These are phyloP conservation scores for Cyphellophora attinorum DNA, from an alignment of 2,329 filamentous ascomycete species.

Conservation along the genomic window DNA sequence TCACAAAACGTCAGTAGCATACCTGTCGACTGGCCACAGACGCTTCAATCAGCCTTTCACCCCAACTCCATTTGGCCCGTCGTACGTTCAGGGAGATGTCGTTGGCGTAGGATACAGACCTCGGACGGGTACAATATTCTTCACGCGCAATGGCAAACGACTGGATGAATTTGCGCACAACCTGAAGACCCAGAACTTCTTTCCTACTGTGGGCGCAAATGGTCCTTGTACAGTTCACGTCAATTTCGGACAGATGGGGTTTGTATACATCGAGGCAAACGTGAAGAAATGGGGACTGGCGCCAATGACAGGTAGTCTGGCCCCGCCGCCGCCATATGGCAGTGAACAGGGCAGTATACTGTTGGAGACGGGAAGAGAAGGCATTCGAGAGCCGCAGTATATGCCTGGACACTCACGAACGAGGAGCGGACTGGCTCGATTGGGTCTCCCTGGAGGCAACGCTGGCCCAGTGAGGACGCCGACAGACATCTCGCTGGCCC, in stretches of 20 bases:
- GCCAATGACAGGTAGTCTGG: conserved; percentile 88
- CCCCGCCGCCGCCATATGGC: conserved; percentile 90
- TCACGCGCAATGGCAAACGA: conserved; percentile 96
- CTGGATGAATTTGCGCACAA: conserved; percentile 90
- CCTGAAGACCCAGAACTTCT: conserved; percentile 91
- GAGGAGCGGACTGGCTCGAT: conserved; percentile 67
- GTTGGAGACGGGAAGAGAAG: conserved; percentile 68
- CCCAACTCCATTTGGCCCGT: conserved; percentile 68
- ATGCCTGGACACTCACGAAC: conserved; percentile 62
- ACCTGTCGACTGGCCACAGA: conserved; percentile 76
- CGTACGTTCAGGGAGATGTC: conserved; percentile 86
- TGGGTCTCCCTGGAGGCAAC: conserved; percentile 60
- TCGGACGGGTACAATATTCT: conserved; percentile 90
- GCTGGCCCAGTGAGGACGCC: conserved; percentile 84
- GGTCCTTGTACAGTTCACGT: conserved; percentile 89
- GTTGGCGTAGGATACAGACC: conserved; percentile 92
- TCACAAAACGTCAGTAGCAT: conserved; percentile 87
- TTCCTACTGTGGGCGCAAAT: conserved; percentile 92
- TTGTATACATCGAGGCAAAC: conserved; percentile 98
- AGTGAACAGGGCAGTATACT: conserved; percentile 95
- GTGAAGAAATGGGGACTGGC: conserved; percentile 99
- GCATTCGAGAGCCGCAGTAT: conserved; percentile 32
- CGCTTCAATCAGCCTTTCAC: conserved; percentile 89
- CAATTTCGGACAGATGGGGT: conserved; percentile 95
- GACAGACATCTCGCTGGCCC: conserved; percentile 90